Evolutionary conservation across 2,329 filamentous ascomycete genomes (phyloP).

Genomic region (Rutstroemia sp.): DNA sequence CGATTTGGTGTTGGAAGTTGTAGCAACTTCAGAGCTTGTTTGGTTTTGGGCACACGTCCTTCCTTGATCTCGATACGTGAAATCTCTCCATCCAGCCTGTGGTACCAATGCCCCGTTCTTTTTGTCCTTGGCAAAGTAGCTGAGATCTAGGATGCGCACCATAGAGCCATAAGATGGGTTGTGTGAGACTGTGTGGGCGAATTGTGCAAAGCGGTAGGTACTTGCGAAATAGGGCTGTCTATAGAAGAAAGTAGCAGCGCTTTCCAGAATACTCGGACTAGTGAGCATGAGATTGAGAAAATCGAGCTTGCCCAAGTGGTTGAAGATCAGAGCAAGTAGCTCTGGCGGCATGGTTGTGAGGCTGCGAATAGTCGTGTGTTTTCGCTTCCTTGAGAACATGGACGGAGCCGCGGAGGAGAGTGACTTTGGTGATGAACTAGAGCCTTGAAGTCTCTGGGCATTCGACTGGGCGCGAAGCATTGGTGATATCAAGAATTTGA

Average conservation of each 20-base stretch:
- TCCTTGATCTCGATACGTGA: conserved; percentile 16
- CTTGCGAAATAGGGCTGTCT: conserved; percentile 15
- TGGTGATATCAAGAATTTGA: background rate
- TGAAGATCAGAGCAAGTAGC: conserved; percentile 16
- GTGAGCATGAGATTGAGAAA: conserved; percentile 15
- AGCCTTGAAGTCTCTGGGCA: background rate
- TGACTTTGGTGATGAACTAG: background rate
- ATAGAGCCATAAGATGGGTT: conserved; percentile 13
- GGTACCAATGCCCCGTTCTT: conserved; percentile 2
- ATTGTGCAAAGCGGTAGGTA: conserved; percentile 24
- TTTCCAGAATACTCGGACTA: conserved; percentile 13
- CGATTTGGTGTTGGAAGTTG: background rate
- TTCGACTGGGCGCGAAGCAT: background rate
- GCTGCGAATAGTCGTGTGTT: conserved; percentile 1
- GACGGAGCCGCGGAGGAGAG: background rate
- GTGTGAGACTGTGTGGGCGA: conserved; percentile 15
- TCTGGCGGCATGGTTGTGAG: conserved; percentile 18
- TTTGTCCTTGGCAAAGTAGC: conserved; percentile 12
- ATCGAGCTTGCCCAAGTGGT: conserved; percentile 12
- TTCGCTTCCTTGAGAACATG: background rate
- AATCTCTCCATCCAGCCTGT: conserved; percentile 21
- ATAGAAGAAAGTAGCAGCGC: conserved; percentile 16
- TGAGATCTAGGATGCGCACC: conserved; percentile 19
- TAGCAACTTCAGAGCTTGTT: background rate
- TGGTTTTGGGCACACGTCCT: conserved; percentile 1